These are phyloP conservation scores for Entrophospora sp. DNA, from an alignment of 192 early-diverging fungal genomes.

Conservation along the genomic window DNA sequence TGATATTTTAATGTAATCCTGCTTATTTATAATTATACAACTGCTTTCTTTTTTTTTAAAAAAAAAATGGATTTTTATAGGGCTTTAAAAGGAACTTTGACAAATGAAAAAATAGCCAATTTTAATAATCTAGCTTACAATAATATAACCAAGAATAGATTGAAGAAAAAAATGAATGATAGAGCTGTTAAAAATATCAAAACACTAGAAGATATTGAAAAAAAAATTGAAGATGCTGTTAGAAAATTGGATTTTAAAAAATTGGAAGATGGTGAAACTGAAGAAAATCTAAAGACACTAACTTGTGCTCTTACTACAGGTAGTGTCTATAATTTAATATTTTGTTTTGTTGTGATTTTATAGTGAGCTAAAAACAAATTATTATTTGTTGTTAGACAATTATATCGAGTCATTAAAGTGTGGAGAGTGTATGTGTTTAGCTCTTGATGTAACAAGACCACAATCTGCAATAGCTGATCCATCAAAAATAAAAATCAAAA, in stretches of 20 bases:
- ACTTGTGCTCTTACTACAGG: slow-evolving; percentile 32
- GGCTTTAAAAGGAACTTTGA: slow-evolving; percentile 23
- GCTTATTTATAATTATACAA: too few species aligned
- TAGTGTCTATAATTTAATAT: not conserved
- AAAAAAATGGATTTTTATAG: not conserved
- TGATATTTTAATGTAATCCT: not conserved
- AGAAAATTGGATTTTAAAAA: slow-evolving; percentile 24
- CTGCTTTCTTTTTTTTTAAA: not conserved
- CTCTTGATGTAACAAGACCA: slow-evolving; percentile 29
- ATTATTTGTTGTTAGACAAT: not conserved
- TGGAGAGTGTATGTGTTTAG: slow-evolving; percentile 36
- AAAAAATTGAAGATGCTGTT: slow-evolving; percentile 24
- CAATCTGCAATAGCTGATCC: slow-evolving; percentile 33
- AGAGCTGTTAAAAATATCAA: slow-evolving; percentile 28
- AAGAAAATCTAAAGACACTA: slow-evolving; percentile 23
- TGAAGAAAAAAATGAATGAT: slow-evolving; percentile 31
- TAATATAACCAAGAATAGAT: slow-evolving; percentile 24
- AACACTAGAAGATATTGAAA: slow-evolving; percentile 30
- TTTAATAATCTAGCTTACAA: slow-evolving; percentile 38
- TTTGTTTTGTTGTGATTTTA: not conserved
- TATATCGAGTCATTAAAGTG: slow-evolving; percentile 29
- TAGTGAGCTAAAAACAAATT: not conserved
- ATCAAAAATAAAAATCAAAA: slow-evolving; percentile 33
- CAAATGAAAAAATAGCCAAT: slow-evolving; percentile 30
- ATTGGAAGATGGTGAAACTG: slow-evolving; percentile 25